Evolutionary conservation across 805 yeast species (phyloP), one percentile per base, ranked within the genome.

Genomic region (Saturnispora dispora): DNA sequence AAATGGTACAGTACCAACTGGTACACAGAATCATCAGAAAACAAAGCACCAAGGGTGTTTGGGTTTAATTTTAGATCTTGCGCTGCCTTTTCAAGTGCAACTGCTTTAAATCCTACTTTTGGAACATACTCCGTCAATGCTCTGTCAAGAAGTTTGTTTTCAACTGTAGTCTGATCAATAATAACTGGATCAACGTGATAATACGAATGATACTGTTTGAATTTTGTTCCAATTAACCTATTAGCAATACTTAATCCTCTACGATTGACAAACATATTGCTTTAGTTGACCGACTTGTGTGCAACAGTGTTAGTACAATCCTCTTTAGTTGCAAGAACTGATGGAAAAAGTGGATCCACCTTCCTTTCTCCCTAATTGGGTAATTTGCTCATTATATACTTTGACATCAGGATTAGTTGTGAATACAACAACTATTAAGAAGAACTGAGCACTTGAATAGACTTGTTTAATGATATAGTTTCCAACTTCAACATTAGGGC

Each of bases 1-100:
- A 78, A 66, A 72, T 80, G 79, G 56, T 72, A 72, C 23, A 72
- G 51, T 49, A 73, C 68, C 42, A 78, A 64, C 59, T 70, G 75
- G 57, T 69, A 70, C 25, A 56, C 56, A 0, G 63, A 46, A 9
- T 45, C 47, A 15, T 60, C 56, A 2, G 63, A 71, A 22, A 77
- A 68, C 1, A 72, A 63, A 3, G 73, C 68, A 43, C 65, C 69
- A 11, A 76, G 57, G 11, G 74, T 67, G 57, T 74, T 77, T 18
- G 72, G 68, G 51, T 69, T 71, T 35, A 61, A 48, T 7, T 67
- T 62, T 59, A 77, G 59, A 35, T 71, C 73, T 10, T 63, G 57
- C 3, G 74, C 66, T 11, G 82, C 79, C n/a, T 65, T 56, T n/a
- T 66, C 64, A 3, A 78, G 61, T 22, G 81, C 68, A 27, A 54